Conservation (phyloP, 163 green algal species). For the Volvox carteri region DNA sequence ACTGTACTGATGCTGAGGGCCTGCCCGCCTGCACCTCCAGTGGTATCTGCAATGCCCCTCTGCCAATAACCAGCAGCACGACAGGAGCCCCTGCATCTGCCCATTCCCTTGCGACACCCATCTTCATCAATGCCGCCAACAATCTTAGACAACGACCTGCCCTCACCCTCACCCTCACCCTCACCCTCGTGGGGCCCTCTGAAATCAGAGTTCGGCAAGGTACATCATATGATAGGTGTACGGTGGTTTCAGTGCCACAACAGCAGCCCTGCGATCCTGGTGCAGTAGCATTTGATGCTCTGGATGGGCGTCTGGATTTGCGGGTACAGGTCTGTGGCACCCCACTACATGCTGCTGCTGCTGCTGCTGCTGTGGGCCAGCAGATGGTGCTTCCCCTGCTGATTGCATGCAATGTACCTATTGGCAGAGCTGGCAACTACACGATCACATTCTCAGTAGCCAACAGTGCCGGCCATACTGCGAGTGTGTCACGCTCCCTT, state of each 20-base stretch:
- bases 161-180: too few relatives aligned
- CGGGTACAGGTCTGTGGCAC: slow-evolving; percentile 26
- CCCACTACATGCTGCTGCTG: slow-evolving; percentile 4
- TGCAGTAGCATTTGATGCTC: slow-evolving; percentile 16
- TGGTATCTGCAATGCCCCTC: slow-evolving; percentile 58
- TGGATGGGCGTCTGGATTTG: slow-evolving; percentile 40
- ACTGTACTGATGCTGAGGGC: slow-evolving; percentile 55
- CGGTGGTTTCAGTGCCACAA: background rate
- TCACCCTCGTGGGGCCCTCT: slow-evolving; percentile 11
- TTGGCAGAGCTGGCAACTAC: slow-evolving; percentile 50
- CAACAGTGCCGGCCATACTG: slow-evolving; percentile 63
- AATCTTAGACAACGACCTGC: background rate
- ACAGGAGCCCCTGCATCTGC: too few relatives aligned
- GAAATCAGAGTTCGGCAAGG: slow-evolving; percentile 28
- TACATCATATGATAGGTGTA: slow-evolving; percentile 36
- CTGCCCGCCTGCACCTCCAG: slow-evolving; percentile 47
- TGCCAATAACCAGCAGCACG: too few relatives aligned
- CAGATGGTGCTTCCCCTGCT: slow-evolving; percentile 51
- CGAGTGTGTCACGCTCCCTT: slow-evolving; percentile 44
- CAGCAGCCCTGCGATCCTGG: slow-evolving; percentile 41
- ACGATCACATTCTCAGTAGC: slow-evolving; percentile 60
- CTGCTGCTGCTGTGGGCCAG: too few relatives aligned
- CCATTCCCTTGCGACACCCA: slow-evolving; percentile 7
- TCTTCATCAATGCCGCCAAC: too few relatives aligned
- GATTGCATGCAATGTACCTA: slow-evolving; percentile 58